phyloP scores from a whole-genome alignment of 2,329 filamentous ascomycete genomes.

The Hyphodiscus sp. region DNA sequence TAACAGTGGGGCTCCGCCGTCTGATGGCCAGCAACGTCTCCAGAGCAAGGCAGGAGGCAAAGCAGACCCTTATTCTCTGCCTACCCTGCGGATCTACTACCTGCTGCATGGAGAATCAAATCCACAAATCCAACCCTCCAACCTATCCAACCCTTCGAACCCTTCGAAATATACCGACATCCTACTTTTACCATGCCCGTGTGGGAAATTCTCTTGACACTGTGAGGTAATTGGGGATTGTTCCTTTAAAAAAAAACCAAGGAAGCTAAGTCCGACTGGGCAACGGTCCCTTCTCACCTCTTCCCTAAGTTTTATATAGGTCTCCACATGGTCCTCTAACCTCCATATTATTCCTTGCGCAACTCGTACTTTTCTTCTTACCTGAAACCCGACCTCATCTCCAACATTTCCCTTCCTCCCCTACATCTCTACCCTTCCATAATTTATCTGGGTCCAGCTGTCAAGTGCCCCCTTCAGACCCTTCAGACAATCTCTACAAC shows the following conservation, averaged over 20 bases:
- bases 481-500: neutral
- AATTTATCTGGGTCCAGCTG: neutral
- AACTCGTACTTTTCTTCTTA: neutral
- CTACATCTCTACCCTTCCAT: neutral
- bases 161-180: too few relatives aligned
- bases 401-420: neutral
- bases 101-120: neutral
- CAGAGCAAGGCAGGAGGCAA: neutral
- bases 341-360: neutral
- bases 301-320: neutral
- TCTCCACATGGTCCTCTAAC: neutral
- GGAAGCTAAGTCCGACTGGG: neutral
- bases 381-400: neutral
- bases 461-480: neutral
- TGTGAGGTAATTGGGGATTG: neutral
- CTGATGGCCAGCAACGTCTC: neutral
- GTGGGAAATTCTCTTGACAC: too few relatives aligned
- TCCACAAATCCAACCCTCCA: neutral
- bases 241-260: neutral
- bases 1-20: neutral
- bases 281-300: neutral
- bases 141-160: too few relatives aligned
- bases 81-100: neutral
- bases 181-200: too few relatives aligned
- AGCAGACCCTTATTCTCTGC: neutral